Evolutionary conservation across 192 early-diverging fungal species (phyloP), one percentile per base, ranked within the genome.

Genomic region (Coemansia sp.): DNA sequence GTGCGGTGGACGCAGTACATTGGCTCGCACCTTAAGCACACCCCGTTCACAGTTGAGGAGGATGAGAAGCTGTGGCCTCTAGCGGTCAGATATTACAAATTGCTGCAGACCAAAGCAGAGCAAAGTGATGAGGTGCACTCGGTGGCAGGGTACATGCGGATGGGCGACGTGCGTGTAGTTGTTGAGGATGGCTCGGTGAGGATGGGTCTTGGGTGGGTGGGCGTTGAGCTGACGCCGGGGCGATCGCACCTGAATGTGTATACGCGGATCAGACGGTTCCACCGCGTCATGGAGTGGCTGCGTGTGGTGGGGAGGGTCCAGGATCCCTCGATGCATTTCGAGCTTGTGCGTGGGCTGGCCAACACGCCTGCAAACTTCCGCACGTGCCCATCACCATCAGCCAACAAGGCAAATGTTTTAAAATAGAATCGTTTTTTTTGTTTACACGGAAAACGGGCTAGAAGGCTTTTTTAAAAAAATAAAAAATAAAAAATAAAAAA

Each of bases 51-150:
- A 5, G 20, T 9, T 30, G 46, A 58, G n/a, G 72, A 74, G 29
- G 72, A 74, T 61, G 29, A 33, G 51, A 31, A 46, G 57, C 28
- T 74, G 2, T 74, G 72, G 72, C 66, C 66, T n/a, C 55, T 74
- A 30, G 66, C 59, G 13, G 45, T 66, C 16, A 31, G 26, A 4
- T 8, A 29, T 28, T 28, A 37, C 28, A 49, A 25, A 4, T 18
- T 4, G 12, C 21, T 49, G 40, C 15, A 4, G 1, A 43, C 12
- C 25, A 23, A 10, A 49, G 21, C 10, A 7, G 46, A 45, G 15
- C 2, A 25, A 7, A 5, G 25, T 2, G 2, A 25, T 23, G 25
- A 49, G 40, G 18, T 5, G 40, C 13, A 37, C 1, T 37, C 34
- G 34, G 4, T 6, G 34, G 34, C 34, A 8, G 34, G 34, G 3